phyloP scores from a whole-genome alignment of 768 basidiomycete species.

The Xerocomellus chrysenteron region DNA sequence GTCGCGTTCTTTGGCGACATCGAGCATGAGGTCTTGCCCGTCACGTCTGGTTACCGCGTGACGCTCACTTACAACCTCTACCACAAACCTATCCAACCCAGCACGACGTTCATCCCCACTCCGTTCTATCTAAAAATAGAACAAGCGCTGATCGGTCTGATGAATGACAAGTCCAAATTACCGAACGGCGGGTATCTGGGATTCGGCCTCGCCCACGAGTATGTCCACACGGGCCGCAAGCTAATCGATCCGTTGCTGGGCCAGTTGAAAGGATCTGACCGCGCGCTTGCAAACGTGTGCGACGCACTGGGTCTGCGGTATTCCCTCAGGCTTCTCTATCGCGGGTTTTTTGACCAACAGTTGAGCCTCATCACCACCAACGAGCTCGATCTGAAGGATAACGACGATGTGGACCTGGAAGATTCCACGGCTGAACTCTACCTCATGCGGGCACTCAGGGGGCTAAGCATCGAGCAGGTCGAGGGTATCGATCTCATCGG shows the following conservation, averaged over 20 bases:
- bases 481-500: constrained; percentile 1
- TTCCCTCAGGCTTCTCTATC: constrained; percentile 2
- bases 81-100: constrained; percentile 16
- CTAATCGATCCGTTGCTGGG: background rate
- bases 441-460: background rate
- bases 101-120: background rate
- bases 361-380: background rate
- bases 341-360: too few relatives aligned
- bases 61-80: constrained; percentile 36
- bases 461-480: background rate
- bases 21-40: constrained; percentile 44
- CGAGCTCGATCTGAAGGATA: background rate
- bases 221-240: constrained; percentile 7
- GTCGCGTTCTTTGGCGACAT: constrained; percentile 43
- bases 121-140: background rate
- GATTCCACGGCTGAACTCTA: background rate
- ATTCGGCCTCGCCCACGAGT: constrained; percentile 36
- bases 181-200: constrained; percentile 32
- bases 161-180: constrained; percentile 17
- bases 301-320: constrained; percentile 4
- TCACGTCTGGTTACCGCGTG: constrained; percentile 42
- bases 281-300: background rate
- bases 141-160: constrained; percentile 9
- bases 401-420: too few relatives aligned
- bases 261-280: constrained; percentile 17